Evolutionary conservation across 495 filamentous ascomycete genomes (phyloP).

Genomic region (Aspergillus cristatus): DNA sequence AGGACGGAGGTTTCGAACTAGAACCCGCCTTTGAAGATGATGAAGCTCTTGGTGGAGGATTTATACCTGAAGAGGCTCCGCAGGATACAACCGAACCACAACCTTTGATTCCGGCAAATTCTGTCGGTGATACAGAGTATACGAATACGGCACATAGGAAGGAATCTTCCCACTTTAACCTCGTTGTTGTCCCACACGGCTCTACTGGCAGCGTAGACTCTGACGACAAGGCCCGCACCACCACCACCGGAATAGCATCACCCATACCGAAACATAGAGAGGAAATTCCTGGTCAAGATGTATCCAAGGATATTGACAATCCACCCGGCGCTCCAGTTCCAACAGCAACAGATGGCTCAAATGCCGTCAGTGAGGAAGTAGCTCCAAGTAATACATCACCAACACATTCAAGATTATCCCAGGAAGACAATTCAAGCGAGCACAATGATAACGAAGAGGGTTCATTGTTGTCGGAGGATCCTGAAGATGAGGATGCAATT

Average conservation of each 20-base stretch:
- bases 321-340: conserved; percentile 18
- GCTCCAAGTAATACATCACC: conserved; percentile 14
- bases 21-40: conserved; percentile 1
- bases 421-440: conserved; percentile 6
- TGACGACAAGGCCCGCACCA: neutral
- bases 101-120: neutral
- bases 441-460: conserved; percentile 32
- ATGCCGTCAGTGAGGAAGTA: conserved; percentile 19
- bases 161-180: conserved; percentile 16
- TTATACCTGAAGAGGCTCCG: conserved; percentile 13
- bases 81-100: neutral
- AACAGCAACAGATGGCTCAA: conserved; percentile 13
- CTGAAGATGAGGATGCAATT: conserved; percentile 60
- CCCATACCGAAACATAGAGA: too few species aligned
- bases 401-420: conserved; percentile 4
- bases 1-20: neutral
- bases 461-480: conserved; percentile 49
- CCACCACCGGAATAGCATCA: too few species aligned
- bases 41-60: conserved; percentile 16
- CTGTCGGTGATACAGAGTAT: too few species aligned
- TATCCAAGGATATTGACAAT: conserved; percentile 3
- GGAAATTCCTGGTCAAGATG: neutral
- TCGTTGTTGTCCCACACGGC: conserved; percentile 24
- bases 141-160: neutral
- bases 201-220: neutral